A percentile compares a stretch with the other conserved stretches of the same genome.
These are phyloP conservation scores for Backusella westeae DNA, from an alignment of 192 early-diverging fungal genomes.

Conservation along the genomic window DNA sequence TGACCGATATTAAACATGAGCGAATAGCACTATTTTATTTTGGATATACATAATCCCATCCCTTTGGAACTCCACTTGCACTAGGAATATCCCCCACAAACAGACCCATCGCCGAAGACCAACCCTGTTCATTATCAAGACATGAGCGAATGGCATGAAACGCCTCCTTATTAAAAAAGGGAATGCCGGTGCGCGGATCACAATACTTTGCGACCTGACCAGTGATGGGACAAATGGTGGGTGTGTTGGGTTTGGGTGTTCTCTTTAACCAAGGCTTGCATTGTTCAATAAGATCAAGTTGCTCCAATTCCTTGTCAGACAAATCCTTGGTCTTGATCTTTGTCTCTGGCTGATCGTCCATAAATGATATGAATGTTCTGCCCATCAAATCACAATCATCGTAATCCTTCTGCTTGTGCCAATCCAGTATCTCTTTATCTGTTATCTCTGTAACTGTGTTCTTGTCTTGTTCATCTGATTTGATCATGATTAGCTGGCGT, in stretches of 20 bases:
- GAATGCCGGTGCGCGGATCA: slow-evolving; percentile 55
- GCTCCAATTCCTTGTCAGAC: slow-evolving; percentile 26
- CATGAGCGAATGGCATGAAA: slow-evolving; percentile 49
- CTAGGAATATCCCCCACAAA: slow-evolving; percentile 16
- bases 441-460: not conserved
- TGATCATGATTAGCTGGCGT: slow-evolving; percentile 25
- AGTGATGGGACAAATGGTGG: slow-evolving; percentile 55
- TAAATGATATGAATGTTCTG: slow-evolving; percentile 46
- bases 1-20: no score
- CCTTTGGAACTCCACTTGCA: slow-evolving; percentile 27
- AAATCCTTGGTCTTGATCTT: not conserved
- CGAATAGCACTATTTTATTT: no score
- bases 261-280: slow-evolving; percentile 21
- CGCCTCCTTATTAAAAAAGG: slow-evolving; percentile 60
- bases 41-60: slow-evolving; percentile 12
- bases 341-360: slow-evolving; percentile 7
- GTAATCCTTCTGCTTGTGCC: slow-evolving; percentile 17
- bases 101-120: slow-evolving; percentile 39
- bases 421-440: slow-evolving; percentile 4
- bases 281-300: slow-evolving; percentile 23
- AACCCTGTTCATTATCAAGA: slow-evolving; percentile 47
- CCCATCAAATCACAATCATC: slow-evolving; percentile 42
- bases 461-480: not conserved
- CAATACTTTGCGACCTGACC: slow-evolving; percentile 58
- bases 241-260: slow-evolving; percentile 18